Conservation (phyloP, 2,329 filamentous ascomycete species). For the Exophiala viscosa region DNA sequence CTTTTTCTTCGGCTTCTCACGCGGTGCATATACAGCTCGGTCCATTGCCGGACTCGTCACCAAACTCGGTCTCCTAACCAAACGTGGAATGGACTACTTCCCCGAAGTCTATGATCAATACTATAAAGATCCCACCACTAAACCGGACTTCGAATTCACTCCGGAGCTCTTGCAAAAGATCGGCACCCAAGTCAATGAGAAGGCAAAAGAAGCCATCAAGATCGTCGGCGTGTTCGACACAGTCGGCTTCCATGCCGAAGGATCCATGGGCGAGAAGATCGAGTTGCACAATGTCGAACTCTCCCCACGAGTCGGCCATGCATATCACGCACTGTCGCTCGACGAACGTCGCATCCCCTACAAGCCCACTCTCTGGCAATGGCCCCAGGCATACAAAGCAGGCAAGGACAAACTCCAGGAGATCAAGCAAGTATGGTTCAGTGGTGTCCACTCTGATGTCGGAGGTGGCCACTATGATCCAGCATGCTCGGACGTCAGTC, state of each 20-base stretch:
- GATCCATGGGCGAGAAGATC: slow-evolving; percentile 29
- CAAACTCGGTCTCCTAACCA: slow-evolving; percentile 41
- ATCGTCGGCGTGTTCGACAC: slow-evolving; percentile 35
- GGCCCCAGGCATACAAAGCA: slow-evolving; percentile 39
- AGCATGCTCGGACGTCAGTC: slow-evolving; percentile 46
- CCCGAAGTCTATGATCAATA: slow-evolving; percentile 31
- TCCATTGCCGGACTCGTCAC: slow-evolving; percentile 45
- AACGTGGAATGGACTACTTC: slow-evolving; percentile 29
- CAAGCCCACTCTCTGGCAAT: slow-evolving; percentile 52
- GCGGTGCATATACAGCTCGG: slow-evolving; percentile 47
- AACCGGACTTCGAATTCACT: slow-evolving; percentile 16
- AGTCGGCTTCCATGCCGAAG: slow-evolving; percentile 30
- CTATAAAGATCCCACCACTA: slow-evolving; percentile 9
- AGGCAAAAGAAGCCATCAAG: slow-evolving; percentile 33
- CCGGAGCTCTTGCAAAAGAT: slow-evolving; percentile 14
- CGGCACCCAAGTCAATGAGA: slow-evolving; percentile 32
- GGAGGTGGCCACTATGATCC: slow-evolving; percentile 45
- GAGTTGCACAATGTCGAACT: slow-evolving; percentile 31
- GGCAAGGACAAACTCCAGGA: slow-evolving; percentile 25
- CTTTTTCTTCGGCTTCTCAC: slow-evolving; percentile 48
- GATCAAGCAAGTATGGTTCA: slow-evolving; percentile 49
- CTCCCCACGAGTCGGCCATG: slow-evolving; percentile 34
- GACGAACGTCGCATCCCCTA: slow-evolving; percentile 45
- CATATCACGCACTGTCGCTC: slow-evolving; percentile 39
- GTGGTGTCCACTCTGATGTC: slow-evolving; percentile 44